A percentile compares a stretch with the other conserved stretches of the same genome.
Conservation (phyloP, 2,329 filamentous ascomycete species). For the Penicillium sp. region DNA sequence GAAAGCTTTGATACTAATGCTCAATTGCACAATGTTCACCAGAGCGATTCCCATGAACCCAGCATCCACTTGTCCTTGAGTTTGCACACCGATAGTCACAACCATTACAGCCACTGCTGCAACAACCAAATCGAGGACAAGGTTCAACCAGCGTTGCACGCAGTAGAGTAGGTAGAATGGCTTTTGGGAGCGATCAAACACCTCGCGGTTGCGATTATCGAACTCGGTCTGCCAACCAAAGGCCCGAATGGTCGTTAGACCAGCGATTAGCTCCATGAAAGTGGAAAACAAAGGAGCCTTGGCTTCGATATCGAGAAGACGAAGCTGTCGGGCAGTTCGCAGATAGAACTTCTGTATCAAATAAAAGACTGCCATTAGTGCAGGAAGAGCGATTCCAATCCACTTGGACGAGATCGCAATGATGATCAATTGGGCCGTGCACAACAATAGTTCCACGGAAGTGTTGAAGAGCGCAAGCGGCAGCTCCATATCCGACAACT, state of each 20-base stretch:
- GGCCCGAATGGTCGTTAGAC: constrained; percentile 17
- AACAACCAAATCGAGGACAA: constrained; percentile 13
- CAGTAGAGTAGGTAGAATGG: constrained; percentile 25
- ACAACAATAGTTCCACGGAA: too few species aligned
- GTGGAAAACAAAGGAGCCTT: constrained; percentile 16
- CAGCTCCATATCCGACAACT: constrained; percentile 19
- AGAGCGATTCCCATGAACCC: not conserved
- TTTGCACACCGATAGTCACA: not conserved
- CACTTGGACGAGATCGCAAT: not conserved
- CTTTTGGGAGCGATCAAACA: constrained; percentile 18
- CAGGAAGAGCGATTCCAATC: too few species aligned
- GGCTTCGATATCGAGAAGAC: constrained; percentile 40
- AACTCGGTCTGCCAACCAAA: constrained; percentile 12
- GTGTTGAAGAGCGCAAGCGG: constrained; percentile 7
- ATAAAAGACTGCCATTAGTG: not conserved
- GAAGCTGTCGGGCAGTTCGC: constrained; percentile 58
- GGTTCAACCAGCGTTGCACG: constrained; percentile 24
- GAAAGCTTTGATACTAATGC: not conserved
- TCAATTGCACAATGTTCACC: not conserved
- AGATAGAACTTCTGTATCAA: constrained; percentile 55
- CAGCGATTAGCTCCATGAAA: constrained; percentile 13
- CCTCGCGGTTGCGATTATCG: not conserved
- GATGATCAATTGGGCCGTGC: not conserved
- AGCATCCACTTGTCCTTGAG: not conserved
- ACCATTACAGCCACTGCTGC: not conserved